These are phyloP conservation scores for Coemansia guatemalensis DNA, from an alignment of 192 early-diverging fungal genomes.

Conservation along the genomic window DNA sequence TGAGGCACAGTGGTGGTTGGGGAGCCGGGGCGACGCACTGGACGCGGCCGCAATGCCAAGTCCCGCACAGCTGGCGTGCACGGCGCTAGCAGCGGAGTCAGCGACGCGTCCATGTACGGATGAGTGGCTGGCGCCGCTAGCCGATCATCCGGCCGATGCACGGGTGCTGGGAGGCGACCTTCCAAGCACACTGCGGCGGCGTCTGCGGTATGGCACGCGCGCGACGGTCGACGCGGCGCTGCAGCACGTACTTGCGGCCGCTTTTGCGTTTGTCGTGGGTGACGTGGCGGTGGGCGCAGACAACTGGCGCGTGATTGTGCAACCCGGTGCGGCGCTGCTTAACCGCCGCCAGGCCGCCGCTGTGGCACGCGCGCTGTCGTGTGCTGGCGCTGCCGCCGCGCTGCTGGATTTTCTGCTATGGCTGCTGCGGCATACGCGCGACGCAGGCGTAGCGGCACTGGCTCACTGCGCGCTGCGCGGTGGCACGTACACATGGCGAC, in stretches of 20 bases:
- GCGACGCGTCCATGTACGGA: constrained; percentile 22
- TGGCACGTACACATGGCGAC: constrained; percentile 18
- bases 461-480: constrained; percentile 26
- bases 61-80: constrained; percentile 13
- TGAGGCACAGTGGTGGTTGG: constrained; percentile 30
- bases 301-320: constrained; percentile 79
- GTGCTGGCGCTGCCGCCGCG: constrained; percentile 9
- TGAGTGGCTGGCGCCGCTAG: constrained; percentile 41
- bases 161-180: constrained; percentile 12
- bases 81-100: constrained; percentile 7
- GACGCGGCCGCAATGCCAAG: constrained; percentile 15
- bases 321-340: constrained; percentile 72
- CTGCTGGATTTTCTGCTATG: constrained; percentile 48
- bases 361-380: constrained; percentile 19
- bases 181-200: background rate
- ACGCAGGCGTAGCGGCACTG: constrained; percentile 6
- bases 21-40: constrained; percentile 7
- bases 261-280: constrained; percentile 49
- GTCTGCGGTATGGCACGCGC: constrained; percentile 21
- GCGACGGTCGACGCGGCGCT: constrained; percentile 23
- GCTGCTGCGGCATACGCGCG: constrained; percentile 32
- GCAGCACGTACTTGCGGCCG: constrained; percentile 38
- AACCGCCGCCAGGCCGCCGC: constrained; percentile 66
- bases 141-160: constrained; percentile 23
- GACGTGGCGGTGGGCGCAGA: constrained; percentile 56